These are phyloP conservation scores for Chaetomiaceae sp. DNA, from an alignment of 2,329 filamentous ascomycete species.

Conservation along the genomic window DNA sequence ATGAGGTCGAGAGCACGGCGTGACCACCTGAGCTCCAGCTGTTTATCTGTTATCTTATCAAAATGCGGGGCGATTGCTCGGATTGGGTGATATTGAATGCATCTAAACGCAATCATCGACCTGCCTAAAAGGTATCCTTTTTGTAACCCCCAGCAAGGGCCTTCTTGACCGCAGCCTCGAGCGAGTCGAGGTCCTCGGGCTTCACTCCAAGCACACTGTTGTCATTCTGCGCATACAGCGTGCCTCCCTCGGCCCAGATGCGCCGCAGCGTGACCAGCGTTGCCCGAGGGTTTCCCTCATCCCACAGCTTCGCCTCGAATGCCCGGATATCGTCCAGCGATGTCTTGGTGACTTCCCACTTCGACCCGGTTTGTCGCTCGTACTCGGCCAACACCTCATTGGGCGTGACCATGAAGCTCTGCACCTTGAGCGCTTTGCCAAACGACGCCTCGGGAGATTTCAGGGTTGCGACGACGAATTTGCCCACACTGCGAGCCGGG, in stretches of 20 bases:
- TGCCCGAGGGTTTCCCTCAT: constrained; percentile 46
- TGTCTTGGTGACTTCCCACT: constrained; percentile 53
- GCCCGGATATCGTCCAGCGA: constrained; percentile 50
- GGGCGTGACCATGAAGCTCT: constrained; percentile 66
- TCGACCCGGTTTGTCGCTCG: constrained; percentile 57
- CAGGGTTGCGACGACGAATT: constrained; percentile 59
- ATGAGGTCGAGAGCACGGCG: too few relatives aligned
- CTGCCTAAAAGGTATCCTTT: constrained; percentile 22
- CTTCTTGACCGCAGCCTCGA: constrained; percentile 36
- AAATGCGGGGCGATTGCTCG: too few relatives aligned
- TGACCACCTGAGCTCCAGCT: not conserved
- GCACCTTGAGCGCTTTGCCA: constrained; percentile 59
- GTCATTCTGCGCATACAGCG: constrained; percentile 64
- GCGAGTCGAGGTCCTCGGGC: constrained; percentile 47
- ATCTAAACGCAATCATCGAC: not conserved
- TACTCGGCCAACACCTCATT: constrained; percentile 61
- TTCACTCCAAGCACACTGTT: constrained; percentile 54
- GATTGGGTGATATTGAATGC: not conserved
- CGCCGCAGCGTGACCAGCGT: constrained; percentile 57
- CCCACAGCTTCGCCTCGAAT: constrained; percentile 58
- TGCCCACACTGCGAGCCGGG: constrained; percentile 52
- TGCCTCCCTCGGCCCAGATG: constrained; percentile 71
- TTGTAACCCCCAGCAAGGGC: constrained; percentile 25
- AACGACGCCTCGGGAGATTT: constrained; percentile 49
- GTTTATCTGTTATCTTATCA: too few relatives aligned